Conservation (phyloP, 176 grass and related monocot species). For the Musa schizocarpa region DNA sequence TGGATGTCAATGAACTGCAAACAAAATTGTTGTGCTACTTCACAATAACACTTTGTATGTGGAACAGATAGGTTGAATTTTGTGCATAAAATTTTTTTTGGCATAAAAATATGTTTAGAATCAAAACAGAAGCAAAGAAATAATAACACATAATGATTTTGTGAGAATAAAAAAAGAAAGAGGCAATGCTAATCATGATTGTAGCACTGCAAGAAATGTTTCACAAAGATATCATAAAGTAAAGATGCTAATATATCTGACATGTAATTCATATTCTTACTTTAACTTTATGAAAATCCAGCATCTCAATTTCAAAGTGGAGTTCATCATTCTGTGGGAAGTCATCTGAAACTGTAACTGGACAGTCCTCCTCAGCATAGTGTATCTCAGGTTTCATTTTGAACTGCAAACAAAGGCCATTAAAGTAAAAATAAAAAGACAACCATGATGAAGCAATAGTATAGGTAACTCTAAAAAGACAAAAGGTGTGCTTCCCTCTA, state of each 20-base stretch:
- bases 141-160: neutral
- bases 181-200: neutral
- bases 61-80: neutral
- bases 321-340: constrained; percentile 85
- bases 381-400: constrained; percentile 98
- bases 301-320: constrained; percentile 93
- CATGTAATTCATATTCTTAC: constrained; percentile 21
- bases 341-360: constrained; percentile 62
- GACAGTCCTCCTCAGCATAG: constrained; percentile 80
- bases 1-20: neutral
- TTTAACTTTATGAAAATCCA: constrained; percentile 94
- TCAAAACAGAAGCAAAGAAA: neutral
- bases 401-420: constrained; percentile 54
- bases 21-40: neutral
- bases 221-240: neutral
- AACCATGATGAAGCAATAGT: neutral
- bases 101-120: neutral
- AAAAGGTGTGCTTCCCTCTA: too few relatives aligned
- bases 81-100: neutral
- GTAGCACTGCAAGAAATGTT: neutral
- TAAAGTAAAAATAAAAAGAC: neutral
- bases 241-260: neutral
- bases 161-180: neutral
- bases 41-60: neutral
- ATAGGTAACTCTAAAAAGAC: neutral